phyloP scores from a whole-genome alignment of 176 grass and related monocot genomes.

The Tillandsia fasciculata region DNA sequence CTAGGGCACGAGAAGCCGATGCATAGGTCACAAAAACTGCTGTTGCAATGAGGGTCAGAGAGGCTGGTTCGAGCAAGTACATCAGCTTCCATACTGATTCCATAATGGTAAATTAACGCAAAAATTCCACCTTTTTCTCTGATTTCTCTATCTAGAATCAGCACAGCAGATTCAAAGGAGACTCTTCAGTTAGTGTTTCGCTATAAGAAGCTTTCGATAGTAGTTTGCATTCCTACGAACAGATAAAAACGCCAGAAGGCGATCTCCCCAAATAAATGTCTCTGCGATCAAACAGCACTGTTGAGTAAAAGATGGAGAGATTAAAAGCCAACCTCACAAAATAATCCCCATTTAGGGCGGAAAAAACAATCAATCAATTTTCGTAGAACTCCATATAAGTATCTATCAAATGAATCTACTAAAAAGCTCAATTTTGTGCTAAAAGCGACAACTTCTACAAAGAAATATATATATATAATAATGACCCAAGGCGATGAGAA shows the following conservation, averaged over 20 bases:
- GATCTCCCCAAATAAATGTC: neutral
- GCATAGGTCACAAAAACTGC: constrained; percentile 74
- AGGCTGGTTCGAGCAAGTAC: constrained; percentile 85
- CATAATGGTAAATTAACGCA: constrained; percentile 24
- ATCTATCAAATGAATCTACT: too few relatives aligned
- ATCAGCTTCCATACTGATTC: constrained; percentile 71
- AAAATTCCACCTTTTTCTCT: neutral
- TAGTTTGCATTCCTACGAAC: neutral
- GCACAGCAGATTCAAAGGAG: neutral
- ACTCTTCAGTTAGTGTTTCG: neutral
- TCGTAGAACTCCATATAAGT: too few relatives aligned
- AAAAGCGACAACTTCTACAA: neutral
- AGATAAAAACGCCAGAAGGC: neutral
- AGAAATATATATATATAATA: neutral
- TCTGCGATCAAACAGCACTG: neutral
- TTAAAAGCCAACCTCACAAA: neutral
- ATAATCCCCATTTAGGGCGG: too few relatives aligned
- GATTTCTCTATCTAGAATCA: neutral
- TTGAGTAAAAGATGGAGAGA: neutral
- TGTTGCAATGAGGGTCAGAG: constrained; percentile 57
- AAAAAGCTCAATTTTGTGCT: neutral
- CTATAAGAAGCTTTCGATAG: neutral
- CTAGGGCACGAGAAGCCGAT: constrained; percentile 66
- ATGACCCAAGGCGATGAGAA: neutral
- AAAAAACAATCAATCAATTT: too few relatives aligned